phyloP scores from a whole-genome alignment of 2,329 filamentous ascomycete genomes.

The Fonsecaea monophora region DNA sequence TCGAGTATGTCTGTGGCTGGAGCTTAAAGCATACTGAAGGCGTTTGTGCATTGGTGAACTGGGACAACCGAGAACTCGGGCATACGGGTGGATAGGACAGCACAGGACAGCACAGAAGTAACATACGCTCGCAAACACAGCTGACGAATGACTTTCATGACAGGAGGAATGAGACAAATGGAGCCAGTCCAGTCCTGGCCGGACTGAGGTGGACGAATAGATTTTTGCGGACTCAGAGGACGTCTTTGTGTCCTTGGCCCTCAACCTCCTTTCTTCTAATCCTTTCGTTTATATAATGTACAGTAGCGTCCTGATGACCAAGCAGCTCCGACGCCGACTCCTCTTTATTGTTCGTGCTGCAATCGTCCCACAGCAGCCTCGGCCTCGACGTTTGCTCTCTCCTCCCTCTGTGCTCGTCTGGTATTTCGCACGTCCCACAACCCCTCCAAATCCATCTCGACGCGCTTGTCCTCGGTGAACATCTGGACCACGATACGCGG shows the following conservation, averaged over 20 bases:
- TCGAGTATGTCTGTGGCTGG: neutral
- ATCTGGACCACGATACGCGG: slow-evolving; percentile 73
- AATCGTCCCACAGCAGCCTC: slow-evolving; percentile 16
- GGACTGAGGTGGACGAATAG: neutral
- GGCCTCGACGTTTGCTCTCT: slow-evolving; percentile 26
- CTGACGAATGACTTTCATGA: neutral
- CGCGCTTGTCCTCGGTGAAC: slow-evolving; percentile 73
- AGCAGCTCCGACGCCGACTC: neutral
- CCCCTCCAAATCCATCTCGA: slow-evolving; percentile 69
- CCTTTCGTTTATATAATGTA: neutral
- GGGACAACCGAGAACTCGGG: neutral
- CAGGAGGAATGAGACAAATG: neutral
- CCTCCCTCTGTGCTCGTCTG: slow-evolving; percentile 28
- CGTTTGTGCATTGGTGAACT: neutral
- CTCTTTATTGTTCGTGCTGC: slow-evolving; percentile 8
- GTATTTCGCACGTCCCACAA: slow-evolving; percentile 60
- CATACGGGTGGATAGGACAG: neutral
- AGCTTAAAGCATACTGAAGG: neutral
- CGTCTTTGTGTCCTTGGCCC: neutral
- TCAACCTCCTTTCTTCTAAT: neutral
- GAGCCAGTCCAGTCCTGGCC: neutral
- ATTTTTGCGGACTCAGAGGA: neutral
- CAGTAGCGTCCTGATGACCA: neutral
- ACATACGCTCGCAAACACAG: neutral
- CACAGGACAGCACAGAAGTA: neutral